Evolutionary conservation across 495 filamentous ascomycete species (phyloP).

Genomic region (Aspergillus nanangensis): DNA sequence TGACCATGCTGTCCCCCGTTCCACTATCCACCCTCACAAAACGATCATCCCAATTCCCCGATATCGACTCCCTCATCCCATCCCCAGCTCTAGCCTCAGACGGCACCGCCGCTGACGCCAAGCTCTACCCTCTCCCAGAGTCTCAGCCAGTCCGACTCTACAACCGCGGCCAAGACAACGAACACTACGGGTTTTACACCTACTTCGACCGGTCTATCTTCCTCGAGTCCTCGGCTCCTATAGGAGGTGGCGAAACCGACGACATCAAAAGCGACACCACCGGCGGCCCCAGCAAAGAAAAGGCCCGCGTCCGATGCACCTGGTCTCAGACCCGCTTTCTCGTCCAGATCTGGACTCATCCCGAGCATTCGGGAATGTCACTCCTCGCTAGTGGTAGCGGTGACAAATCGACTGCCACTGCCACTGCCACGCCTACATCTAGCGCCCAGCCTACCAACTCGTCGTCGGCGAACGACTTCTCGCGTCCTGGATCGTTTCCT

Average conservation of each 20-base stretch:
- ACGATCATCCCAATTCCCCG: constrained; percentile 31
- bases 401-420: constrained; percentile 1
- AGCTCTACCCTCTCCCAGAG: constrained; percentile 58
- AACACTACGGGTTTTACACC: constrained; percentile 92
- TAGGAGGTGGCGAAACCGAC: constrained; percentile 26
- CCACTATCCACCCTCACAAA: constrained; percentile 16
- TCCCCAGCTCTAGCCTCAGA: constrained; percentile 56
- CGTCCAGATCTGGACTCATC: constrained; percentile 83
- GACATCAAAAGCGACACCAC: constrained; percentile 50
- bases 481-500: constrained; percentile 71
- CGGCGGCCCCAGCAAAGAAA: constrained; percentile 56
- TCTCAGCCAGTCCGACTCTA: constrained; percentile 84
- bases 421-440: constrained; percentile 12
- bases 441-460: constrained; percentile 15
- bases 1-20: constrained; percentile 36
- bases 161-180: constrained; percentile 69
- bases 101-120: constrained; percentile 66
- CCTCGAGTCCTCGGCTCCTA: constrained; percentile 49
- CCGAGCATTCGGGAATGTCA: constrained; percentile 34
- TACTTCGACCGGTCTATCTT: constrained; percentile 90
- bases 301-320: constrained; percentile 68
- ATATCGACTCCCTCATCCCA: constrained; percentile 53
- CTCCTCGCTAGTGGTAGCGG: constrained; percentile 30
- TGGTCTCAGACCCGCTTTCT: constrained; percentile 82
- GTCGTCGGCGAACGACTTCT: constrained; percentile 50